phyloP scores from a whole-genome alignment of 441 rosid genomes.

The Gossypium aridum region DNA sequence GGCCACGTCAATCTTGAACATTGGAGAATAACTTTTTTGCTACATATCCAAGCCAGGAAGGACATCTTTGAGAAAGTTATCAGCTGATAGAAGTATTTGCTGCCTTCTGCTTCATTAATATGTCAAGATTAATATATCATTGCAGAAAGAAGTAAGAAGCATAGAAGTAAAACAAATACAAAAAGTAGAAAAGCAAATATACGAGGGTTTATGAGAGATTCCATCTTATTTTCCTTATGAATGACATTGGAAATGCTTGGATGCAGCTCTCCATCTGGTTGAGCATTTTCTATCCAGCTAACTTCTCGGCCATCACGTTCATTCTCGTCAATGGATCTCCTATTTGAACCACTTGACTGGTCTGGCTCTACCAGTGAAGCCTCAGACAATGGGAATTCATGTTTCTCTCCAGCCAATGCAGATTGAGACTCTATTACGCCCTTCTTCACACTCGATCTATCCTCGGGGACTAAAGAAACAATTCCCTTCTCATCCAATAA shows the following conservation, averaged over 20 bases:
- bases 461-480: background rate
- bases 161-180: conserved; percentile 7
- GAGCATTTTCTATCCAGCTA: background rate
- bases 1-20: too few relatives aligned
- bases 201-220: background rate
- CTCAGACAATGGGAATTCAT: background rate
- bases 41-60: background rate
- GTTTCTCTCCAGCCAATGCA: background rate
- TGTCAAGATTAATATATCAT: background rate
- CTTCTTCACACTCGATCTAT: background rate
- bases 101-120: background rate
- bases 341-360: background rate
- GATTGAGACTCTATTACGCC: background rate
- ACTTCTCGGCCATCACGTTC: background rate
- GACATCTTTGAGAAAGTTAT: background rate
- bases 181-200: background rate
- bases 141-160: background rate
- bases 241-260: conserved; percentile 1
- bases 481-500: background rate
- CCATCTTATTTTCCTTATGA: background rate
- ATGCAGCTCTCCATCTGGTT: background rate
- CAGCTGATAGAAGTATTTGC: background rate
- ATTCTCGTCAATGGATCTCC: background rate
- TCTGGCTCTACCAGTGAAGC: background rate
- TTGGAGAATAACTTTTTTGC: too few relatives aligned